Percentiles rank a stretch among this genome's conserved stretches.
phyloP scores from a whole-genome alignment of 2,329 filamentous ascomycete genomes.

The Paramyrothecium roridum region DNA sequence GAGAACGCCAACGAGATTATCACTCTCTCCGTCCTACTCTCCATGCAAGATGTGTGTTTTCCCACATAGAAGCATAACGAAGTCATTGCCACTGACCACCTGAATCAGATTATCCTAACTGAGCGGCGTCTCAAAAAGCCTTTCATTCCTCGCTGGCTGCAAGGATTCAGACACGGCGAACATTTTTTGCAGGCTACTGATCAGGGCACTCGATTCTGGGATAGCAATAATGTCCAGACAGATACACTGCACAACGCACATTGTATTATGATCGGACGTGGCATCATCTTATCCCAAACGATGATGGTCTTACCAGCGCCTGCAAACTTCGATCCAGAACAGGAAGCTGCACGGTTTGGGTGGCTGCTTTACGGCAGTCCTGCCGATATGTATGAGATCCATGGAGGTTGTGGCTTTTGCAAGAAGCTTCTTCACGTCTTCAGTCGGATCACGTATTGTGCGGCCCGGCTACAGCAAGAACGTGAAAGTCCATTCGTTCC shows the following conservation, averaged over 20 bases:
- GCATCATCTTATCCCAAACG: constrained; percentile 35
- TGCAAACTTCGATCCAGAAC: constrained; percentile 20
- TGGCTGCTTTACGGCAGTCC: constrained; percentile 35
- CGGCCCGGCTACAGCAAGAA: constrained; percentile 29
- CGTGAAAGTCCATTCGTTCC: constrained; percentile 25
- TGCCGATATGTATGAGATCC: constrained; percentile 31
- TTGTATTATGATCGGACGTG: constrained; percentile 34
- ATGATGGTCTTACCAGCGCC: constrained; percentile 29
- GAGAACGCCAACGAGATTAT: constrained; percentile 27
- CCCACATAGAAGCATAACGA: background rate
- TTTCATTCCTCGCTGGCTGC: constrained; percentile 31
- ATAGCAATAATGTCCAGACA: constrained; percentile 27
- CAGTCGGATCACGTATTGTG: constrained; percentile 33
- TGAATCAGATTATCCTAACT: constrained; percentile 28
- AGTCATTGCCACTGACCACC: background rate
- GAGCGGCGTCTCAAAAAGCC: constrained; percentile 31
- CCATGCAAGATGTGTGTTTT: constrained; percentile 34
- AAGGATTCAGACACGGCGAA: constrained; percentile 32
- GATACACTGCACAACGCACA: constrained; percentile 31
- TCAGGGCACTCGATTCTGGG: constrained; percentile 32
- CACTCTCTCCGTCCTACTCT: constrained; percentile 32
- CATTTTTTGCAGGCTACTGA: constrained; percentile 30
- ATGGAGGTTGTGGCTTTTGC: constrained; percentile 39
- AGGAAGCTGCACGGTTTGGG: constrained; percentile 28
- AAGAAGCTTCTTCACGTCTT: constrained; percentile 33